A percentile compares a stretch with the other conserved stretches of the same genome.
These are phyloP conservation scores for Magnusiomyces magnusii DNA, from an alignment of 1,139 yeast species.

Conservation along the genomic window DNA sequence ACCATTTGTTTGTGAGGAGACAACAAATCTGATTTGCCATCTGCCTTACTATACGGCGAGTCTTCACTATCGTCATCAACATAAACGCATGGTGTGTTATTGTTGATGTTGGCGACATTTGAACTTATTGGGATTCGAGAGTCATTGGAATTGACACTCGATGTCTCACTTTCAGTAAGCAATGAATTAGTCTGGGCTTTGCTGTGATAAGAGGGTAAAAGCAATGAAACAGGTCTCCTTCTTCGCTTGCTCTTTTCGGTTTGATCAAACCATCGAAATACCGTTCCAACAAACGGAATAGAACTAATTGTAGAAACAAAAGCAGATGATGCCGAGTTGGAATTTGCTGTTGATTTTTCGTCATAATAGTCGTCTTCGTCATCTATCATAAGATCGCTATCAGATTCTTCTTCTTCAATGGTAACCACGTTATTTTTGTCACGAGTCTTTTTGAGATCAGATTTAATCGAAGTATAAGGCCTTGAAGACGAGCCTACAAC, in stretches of 20 bases:
- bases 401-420: not conserved
- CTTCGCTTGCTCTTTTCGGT: not conserved
- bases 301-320: not conserved
- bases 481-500: not conserved
- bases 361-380: not conserved
- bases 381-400: not conserved
- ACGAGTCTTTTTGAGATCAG: not conserved
- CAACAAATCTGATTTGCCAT: not conserved
- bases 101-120: no score
- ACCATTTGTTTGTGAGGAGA: constrained; percentile 1
- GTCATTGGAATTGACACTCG: not conserved
- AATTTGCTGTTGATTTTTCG: not conserved
- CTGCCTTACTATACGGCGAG: not conserved
- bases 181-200: not conserved
- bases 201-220: not conserved
- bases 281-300: not conserved
- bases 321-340: not conserved
- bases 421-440: not conserved
- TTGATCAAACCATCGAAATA: not conserved
- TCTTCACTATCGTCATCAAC: not conserved
- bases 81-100: not conserved
- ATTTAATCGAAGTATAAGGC: not conserved
- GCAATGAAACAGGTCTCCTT: not conserved
- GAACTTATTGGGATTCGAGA: not conserved
- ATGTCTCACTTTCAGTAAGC: not conserved